Evolutionary conservation across 306 rosid genomes (phyloP).

Genomic region (Benincasa hispida): DNA sequence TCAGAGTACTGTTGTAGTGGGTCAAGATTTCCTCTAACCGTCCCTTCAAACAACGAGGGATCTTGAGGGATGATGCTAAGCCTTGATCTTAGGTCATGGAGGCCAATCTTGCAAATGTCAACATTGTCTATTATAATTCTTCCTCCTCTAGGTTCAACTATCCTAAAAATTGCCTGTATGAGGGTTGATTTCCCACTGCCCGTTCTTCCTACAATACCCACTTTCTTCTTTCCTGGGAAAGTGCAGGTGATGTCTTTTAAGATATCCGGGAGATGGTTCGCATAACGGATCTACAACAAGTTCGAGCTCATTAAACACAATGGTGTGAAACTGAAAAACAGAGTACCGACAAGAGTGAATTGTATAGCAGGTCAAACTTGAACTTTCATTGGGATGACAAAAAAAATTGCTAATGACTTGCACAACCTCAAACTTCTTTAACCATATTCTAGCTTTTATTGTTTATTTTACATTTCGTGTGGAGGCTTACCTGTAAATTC

Average conservation of each 20-base stretch:
- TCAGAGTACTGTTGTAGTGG: conserved; percentile 63
- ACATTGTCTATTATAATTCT: conserved; percentile 61
- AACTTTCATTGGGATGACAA: not conserved
- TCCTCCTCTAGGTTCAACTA: conserved; percentile 83
- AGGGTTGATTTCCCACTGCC: conserved; percentile 97
- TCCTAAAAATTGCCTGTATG: conserved; percentile 84
- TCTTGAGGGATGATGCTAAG: conserved; percentile 95
- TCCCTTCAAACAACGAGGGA: conserved; percentile 83
- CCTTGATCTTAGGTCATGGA: conserved; percentile 81
- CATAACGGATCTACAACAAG: conserved; percentile 64
- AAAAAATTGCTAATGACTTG: not conserved
- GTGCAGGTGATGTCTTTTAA: conserved; percentile 68
- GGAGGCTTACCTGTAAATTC: conserved; percentile 46
- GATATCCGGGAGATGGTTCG: conserved; percentile 80
- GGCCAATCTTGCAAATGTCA: conserved; percentile 72
- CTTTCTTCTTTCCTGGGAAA: conserved; percentile 77
- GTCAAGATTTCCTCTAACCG: conserved; percentile 78
- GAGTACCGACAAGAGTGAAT: not conserved
- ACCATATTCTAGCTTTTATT: not conserved
- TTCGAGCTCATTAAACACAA: not conserved
- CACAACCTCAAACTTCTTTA: not conserved
- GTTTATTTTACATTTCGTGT: not conserved
- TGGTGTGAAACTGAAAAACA: not conserved
- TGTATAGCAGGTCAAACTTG: not conserved
- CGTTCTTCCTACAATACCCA: conserved; percentile 90